Evolutionary conservation across 257 asterid genomes (phyloP).

Genomic region (Misopates orontium): DNA sequence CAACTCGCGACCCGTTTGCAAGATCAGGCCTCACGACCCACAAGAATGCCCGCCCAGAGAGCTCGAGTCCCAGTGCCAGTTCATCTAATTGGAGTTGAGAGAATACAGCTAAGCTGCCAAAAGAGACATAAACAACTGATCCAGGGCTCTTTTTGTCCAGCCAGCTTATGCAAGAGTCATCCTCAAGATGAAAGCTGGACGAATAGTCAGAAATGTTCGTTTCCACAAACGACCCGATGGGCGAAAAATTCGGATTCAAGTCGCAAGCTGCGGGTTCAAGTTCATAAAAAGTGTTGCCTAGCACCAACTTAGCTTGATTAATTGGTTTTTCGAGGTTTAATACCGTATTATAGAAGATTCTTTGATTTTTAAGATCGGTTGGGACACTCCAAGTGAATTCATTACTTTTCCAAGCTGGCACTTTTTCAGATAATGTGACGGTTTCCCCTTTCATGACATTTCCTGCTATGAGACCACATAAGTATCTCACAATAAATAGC

Average conservation of each 20-base stretch:
- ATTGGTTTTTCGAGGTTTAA: neutral
- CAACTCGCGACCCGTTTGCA: conserved; percentile 29
- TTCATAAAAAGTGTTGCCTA: conserved; percentile 34
- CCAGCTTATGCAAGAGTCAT: conserved; percentile 42
- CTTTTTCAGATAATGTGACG: conserved; percentile 17
- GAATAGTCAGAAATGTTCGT: neutral
- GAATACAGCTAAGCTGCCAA: conserved; percentile 43
- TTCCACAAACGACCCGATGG: conserved; percentile 40
- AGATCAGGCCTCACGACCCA: conserved; percentile 46
- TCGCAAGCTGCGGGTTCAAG: conserved; percentile 39
- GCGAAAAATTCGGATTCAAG: conserved; percentile 28
- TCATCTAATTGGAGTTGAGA: conserved; percentile 44
- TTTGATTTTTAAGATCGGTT: neutral
- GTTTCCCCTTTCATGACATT: conserved; percentile 22
- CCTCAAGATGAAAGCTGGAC: conserved; percentile 38
- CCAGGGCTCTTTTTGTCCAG: conserved; percentile 27
- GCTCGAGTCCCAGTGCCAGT: conserved; percentile 48
- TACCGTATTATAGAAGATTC: neutral
- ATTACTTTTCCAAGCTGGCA: conserved; percentile 26
- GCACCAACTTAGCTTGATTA: conserved; percentile 14
- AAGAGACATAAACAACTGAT: conserved; percentile 48
- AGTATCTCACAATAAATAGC: too few relatives aligned
- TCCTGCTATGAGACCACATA: conserved; percentile 26
- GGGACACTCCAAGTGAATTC: conserved; percentile 29
- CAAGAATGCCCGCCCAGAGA: conserved; percentile 40